Conservation (phyloP, 2,329 filamentous ascomycete genomes). For the Albifimbria verrucaria region DNA sequence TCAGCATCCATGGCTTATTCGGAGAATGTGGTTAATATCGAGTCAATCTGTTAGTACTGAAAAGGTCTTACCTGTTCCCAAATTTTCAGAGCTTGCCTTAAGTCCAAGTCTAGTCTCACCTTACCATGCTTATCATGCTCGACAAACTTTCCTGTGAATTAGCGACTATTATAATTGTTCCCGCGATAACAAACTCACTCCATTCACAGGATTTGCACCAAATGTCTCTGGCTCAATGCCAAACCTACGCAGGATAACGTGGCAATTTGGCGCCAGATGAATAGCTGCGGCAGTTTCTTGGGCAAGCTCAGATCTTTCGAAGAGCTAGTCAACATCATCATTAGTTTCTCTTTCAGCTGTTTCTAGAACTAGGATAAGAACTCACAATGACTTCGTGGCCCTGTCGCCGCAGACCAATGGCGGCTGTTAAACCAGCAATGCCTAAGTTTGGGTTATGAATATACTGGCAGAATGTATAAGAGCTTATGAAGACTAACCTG, state of each 20-base stretch:
- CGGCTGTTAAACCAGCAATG: slow-evolving; percentile 46
- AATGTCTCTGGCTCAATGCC: slow-evolving; percentile 35
- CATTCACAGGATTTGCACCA: slow-evolving; percentile 32
- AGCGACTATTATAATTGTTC: not conserved
- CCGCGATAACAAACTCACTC: slow-evolving; percentile 19
- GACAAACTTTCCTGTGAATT: slow-evolving; percentile 12
- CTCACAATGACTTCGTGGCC: slow-evolving; percentile 39
- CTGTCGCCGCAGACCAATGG: slow-evolving; percentile 45
- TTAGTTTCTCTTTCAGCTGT: not conserved
- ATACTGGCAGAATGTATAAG: no score
- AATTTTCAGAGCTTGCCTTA: slow-evolving; percentile 30
- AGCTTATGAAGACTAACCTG: slow-evolving; percentile 9
- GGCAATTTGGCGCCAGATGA: slow-evolving; percentile 60
- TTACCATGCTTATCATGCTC: slow-evolving; percentile 36
- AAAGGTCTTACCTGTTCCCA: no score
- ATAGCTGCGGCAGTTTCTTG: slow-evolving; percentile 58
- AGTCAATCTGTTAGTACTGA: slow-evolving; percentile 12
- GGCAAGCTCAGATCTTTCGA: slow-evolving; percentile 53
- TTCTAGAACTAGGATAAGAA: slow-evolving; percentile 24
- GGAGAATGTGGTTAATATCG: no score
- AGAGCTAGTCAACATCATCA: slow-evolving; percentile 38
- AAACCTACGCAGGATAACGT: slow-evolving; percentile 47
- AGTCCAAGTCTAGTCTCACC: slow-evolving; percentile 28
- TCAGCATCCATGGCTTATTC: slow-evolving; percentile 44
- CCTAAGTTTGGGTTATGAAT: no score